phyloP scores from a whole-genome alignment of 208 protist genomes.

The Crithidia thermophila region DNA sequence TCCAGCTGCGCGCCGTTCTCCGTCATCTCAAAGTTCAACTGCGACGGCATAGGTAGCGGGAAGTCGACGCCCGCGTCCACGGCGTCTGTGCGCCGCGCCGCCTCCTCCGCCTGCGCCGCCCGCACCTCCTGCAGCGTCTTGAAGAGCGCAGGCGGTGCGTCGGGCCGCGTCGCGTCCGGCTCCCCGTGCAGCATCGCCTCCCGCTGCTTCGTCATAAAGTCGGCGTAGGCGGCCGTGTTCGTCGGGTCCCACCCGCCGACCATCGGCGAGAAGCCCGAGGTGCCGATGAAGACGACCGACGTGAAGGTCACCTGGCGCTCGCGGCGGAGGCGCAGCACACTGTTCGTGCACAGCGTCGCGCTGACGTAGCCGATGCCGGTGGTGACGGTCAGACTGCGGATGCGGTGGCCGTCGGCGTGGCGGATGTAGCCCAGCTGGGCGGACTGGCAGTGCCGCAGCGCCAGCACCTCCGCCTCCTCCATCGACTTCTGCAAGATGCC shows the following conservation, averaged over 20 bases:
- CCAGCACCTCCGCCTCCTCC: constrained; percentile 25
- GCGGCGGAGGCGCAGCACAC: constrained; percentile 32
- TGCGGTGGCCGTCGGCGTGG: constrained; percentile 34
- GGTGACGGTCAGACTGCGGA: constrained; percentile 44
- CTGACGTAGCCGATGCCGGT: constrained; percentile 61
- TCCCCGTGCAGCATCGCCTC: constrained; percentile 20
- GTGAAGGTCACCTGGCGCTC: constrained; percentile 27
- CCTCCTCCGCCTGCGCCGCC: constrained; percentile 12
- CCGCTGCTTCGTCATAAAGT: constrained; percentile 6
- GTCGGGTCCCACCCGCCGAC: constrained; percentile 58
- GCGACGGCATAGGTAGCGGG: constrained; percentile 13
- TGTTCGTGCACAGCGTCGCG: constrained; percentile 46
- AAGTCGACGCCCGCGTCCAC: not conserved
- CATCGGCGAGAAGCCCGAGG: constrained; percentile 64
- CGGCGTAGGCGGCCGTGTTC: constrained; percentile 35
- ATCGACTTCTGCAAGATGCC: constrained; percentile 40
- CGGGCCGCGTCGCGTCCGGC: not conserved
- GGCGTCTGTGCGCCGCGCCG: constrained; percentile 3
- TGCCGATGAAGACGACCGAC: constrained; percentile 58
- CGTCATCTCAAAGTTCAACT: constrained; percentile 35
- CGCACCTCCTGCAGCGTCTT: constrained; percentile 25
- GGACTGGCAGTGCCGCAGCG: constrained; percentile 47
- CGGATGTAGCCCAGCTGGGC: constrained; percentile 44
- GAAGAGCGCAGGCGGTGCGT: constrained; percentile 12
- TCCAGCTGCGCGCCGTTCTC: constrained; percentile 31